phyloP scores from a whole-genome alignment of 2,329 filamentous ascomycete species.

The Anisogramma anomala region DNA sequence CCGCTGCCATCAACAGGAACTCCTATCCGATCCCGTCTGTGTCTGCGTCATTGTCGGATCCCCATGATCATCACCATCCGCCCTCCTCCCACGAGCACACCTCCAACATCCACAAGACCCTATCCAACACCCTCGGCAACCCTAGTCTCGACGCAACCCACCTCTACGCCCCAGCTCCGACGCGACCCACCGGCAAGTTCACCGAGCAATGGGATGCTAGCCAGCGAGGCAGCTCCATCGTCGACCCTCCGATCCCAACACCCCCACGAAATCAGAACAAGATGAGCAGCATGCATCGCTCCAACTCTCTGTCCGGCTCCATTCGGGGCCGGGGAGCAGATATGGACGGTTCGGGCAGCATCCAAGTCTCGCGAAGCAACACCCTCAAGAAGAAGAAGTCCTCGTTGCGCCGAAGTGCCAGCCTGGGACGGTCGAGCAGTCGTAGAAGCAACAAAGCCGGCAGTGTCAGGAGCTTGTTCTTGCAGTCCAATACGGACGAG shows the following conservation, averaged over 20 bases:
- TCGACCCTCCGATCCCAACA: slow-evolving; percentile 33
- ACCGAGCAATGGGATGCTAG: slow-evolving; percentile 62
- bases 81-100: not conserved
- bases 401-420: slow-evolving; percentile 62
- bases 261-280: slow-evolving; percentile 4
- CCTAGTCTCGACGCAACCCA: slow-evolving; percentile 17
- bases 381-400: slow-evolving; percentile 86
- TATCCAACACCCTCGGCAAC: slow-evolving; percentile 10
- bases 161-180: slow-evolving; percentile 16
- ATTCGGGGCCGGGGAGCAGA: slow-evolving; percentile 33
- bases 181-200: slow-evolving; percentile 38
- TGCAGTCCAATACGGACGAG: slow-evolving; percentile 57
- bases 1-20: slow-evolving; percentile 5
- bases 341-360: slow-evolving; percentile 21
- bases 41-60: slow-evolving; percentile 7
- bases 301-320: slow-evolving; percentile 47
- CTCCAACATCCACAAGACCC: not conserved
- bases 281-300: slow-evolving; percentile 40
- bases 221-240: slow-evolving; percentile 53
- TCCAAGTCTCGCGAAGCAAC: slow-evolving; percentile 40
- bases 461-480: slow-evolving; percentile 68
- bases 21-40: not conserved
- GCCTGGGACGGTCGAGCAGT: slow-evolving; percentile 69
- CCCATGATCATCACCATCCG: slow-evolving; percentile 2
- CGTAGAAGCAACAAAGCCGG: slow-evolving; percentile 73